Evolutionary conservation across 2,329 filamentous ascomycete species (phyloP), one percentile per base, ranked within the genome.

Genomic region (Hymenoscyphus fructigenus): DNA sequence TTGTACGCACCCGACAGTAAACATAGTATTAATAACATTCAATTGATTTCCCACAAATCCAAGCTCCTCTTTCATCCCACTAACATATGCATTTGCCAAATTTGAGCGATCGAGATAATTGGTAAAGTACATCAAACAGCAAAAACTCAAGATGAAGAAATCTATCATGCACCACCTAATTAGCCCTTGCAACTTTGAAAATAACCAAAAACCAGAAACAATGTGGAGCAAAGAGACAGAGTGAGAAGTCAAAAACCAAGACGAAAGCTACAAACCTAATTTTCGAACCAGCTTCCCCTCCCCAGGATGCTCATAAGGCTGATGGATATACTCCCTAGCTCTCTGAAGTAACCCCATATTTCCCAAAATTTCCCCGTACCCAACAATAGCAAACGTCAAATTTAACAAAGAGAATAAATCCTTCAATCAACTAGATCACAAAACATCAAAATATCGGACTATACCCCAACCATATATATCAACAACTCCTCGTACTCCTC

Each of bases 61-160:
- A 3, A 84, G 75, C 59, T 84, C 82, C 68, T 84, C 81, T 65
- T 81, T 80, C 78, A 83, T 83, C 26, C 83, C 83, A 12, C 80
- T 82, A 10, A 85, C 82, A 71, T 85, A 85, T 60, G 83, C 83
- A 76, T 85, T 84, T 65, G 78, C 78, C 1, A 85, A 72, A 67
- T 84, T 84, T 3, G 81, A 79, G 26, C 81, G 78, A 70, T 85
- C 83, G 26, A 85, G 78, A 47, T 73, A 73, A 41, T 75, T 75
- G 1, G 70, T 66, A 34, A 74, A 78, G 68, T 78, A 79, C 74
- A 77, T 77, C 20, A 79, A 61, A 66, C 77, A 79, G 44, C 78
- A 78, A 65, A 78, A 78, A 0, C 75, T 75, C 32, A 75, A 56
- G 63, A 74, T 74, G 63, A 74, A 74, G 64, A 71, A 74, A 66